Evolutionary conservation across 2,329 filamentous ascomycete species (phyloP), one percentile per base, ranked within the genome.

Genomic region (Colletotrichum karsti): DNA sequence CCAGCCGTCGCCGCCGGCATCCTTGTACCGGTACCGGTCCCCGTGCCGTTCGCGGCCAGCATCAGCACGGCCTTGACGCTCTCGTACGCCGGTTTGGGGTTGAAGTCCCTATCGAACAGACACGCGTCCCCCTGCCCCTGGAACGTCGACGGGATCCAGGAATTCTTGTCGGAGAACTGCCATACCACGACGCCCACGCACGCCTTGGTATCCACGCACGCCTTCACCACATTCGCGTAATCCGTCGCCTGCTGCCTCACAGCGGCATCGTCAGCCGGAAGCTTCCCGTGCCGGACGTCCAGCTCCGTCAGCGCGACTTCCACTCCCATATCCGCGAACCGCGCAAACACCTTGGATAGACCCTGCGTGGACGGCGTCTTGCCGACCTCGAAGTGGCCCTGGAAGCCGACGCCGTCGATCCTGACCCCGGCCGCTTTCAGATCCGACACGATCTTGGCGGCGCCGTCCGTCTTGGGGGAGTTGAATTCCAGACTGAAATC

Each of bases 261-360:
- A 22, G 88, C 83, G 24, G 84, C 83, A 15, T 84, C 77, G 72
- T 90, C 92, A 74, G 92, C 90, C 12, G 78, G 77, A 3, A 84
- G 71, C 18, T 84, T 80, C 3, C 86, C 88, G n/a, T 81, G 80
- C 53, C 85, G 84, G 73, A 93, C 92, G 74, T 93, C 91, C 20
- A 92, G 82, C 80, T 92, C 90, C 2, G 90, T 92, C 46, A 92
- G 83, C 7, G 90, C 89, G 33, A 91, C 84, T 73, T 92, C 89
- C 35, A 77, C 76, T 12, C 81, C 77, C 13, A 82, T 84, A 3
- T 84, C 80, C 9, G 75, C 77, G 35, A 86, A 88, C n/a, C 91
- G 82, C 1, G 80, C 78, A 72, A 84, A 79, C 64, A 91, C 80
- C n/a, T 86, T 85, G 4, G 73, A 79, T 5, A 82, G 81, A 3